These are phyloP conservation scores for Lumnitzera racemosa DNA, from an alignment of 345 rosid species.

Conservation along the genomic window DNA sequence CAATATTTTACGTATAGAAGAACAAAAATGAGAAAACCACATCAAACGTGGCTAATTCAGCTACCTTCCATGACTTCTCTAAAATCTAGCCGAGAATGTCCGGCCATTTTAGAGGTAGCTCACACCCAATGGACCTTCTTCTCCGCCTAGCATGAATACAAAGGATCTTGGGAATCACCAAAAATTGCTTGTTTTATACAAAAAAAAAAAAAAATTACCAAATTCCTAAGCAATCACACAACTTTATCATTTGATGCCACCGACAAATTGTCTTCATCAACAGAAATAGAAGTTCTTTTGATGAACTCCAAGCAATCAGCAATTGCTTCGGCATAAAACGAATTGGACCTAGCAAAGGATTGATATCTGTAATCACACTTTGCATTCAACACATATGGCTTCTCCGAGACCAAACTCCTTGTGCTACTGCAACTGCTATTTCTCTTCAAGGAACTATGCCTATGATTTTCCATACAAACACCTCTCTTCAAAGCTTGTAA, in stretches of 20 bases:
- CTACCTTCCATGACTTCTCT: too few species aligned
- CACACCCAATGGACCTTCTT: too few species aligned
- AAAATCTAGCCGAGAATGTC: too few species aligned
- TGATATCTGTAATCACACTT: background rate
- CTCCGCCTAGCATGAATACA: too few species aligned
- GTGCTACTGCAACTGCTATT: conserved; percentile 5
- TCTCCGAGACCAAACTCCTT: background rate
- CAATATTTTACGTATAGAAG: too few species aligned
- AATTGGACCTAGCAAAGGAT: conserved; percentile 8
- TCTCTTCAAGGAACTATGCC: conserved; percentile 3
- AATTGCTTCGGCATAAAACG: conserved; percentile 19
- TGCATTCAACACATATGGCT: background rate
- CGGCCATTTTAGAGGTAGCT: too few species aligned
- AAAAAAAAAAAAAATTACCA: too few species aligned
- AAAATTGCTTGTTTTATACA: too few species aligned
- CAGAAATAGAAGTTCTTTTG: conserved; percentile 11
- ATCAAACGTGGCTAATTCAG: too few species aligned
- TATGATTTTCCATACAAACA: background rate
- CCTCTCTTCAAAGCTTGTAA: conserved; percentile 4
- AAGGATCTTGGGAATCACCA: too few species aligned
- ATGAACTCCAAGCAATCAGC: conserved; percentile 26
- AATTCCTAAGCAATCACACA: background rate
- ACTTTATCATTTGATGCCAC: background rate
- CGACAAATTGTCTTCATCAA: background rate
- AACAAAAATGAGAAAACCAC: too few species aligned